phyloP scores from a whole-genome alignment of 2,329 filamentous ascomycete genomes.

The Fusarium sublunatum region DNA sequence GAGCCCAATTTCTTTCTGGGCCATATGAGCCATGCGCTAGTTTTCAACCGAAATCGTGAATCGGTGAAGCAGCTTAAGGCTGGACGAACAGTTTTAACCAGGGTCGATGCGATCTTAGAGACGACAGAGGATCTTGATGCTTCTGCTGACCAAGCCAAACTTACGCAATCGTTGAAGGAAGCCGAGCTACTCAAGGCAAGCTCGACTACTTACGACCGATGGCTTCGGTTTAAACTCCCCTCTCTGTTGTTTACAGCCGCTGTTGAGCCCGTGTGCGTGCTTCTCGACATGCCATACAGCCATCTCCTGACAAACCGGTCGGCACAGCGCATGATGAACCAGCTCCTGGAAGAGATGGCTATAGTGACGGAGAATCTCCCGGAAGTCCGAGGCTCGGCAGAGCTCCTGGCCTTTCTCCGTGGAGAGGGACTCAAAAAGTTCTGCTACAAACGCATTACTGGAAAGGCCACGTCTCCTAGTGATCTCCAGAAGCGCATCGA shows the following conservation, averaged over 20 bases:
- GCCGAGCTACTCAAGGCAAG: constrained; percentile 40
- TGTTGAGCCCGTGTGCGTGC: constrained; percentile 82
- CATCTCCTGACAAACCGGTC: constrained; percentile 74
- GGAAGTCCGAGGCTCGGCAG: constrained; percentile 73
- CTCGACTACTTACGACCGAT: constrained; percentile 50
- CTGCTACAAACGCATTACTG: constrained; percentile 56
- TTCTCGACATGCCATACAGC: constrained; percentile 81
- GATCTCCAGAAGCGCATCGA: constrained; percentile 76
- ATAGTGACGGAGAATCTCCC: constrained; percentile 78
- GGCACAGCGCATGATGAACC: constrained; percentile 73
- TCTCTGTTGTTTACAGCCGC: constrained; percentile 80
- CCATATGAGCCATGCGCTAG: constrained; percentile 63
- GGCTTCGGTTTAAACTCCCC: constrained; percentile 81
- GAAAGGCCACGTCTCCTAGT: constrained; percentile 64
- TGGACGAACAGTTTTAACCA: constrained; percentile 50
- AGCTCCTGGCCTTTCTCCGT: constrained; percentile 67
- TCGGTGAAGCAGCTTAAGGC: constrained; percentile 54
- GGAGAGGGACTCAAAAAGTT: constrained; percentile 69
- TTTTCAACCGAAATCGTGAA: constrained; percentile 53
- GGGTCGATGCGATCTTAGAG: constrained; percentile 28
- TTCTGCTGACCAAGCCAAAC: constrained; percentile 33
- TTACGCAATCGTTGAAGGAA: constrained; percentile 39
- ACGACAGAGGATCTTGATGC: constrained; percentile 32
- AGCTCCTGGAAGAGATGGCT: constrained; percentile 79
- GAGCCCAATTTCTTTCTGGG: constrained; percentile 84